Percentiles rank a stretch among this genome's conserved stretches.
Conservation (phyloP, 106 monocot genomes). For the Acanthochlamys bracteata region DNA sequence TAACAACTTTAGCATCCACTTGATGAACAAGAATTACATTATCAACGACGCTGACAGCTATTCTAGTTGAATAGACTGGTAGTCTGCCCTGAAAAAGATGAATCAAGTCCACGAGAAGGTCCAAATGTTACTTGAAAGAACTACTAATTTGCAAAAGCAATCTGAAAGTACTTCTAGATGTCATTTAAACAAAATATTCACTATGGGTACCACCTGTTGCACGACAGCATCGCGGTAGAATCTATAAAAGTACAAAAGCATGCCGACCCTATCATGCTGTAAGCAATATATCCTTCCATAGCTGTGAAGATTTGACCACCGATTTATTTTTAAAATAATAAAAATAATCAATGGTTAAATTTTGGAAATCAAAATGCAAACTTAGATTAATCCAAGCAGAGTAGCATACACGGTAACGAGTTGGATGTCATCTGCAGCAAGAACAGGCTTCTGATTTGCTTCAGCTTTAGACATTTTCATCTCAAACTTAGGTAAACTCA, state of each 20-base stretch:
- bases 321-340: background rate
- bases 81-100: conserved; percentile 49
- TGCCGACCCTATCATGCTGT: conserved; percentile 72
- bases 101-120: too few species aligned
- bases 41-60: conserved; percentile 82
- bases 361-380: background rate
- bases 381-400: background rate
- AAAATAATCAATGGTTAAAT: background rate
- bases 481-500: conserved; percentile 94
- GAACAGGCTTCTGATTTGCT: conserved; percentile 84
- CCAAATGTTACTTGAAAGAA: too few species aligned
- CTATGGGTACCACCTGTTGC: conserved; percentile 47
- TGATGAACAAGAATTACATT: conserved; percentile 94
- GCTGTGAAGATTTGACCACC: conserved; percentile 32
- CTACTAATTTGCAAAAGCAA: too few species aligned
- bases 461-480: conserved; percentile 84
- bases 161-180: too few species aligned
- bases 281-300: conserved; percentile 98
- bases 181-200: too few species aligned
- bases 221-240: conserved; percentile 99
- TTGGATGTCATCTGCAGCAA: conserved; percentile 76
- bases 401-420: conserved; percentile 63
- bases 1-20: conserved; percentile 92
- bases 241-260: conserved; percentile 64
- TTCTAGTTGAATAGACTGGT: conserved; percentile 70